phyloP scores from a whole-genome alignment of 2,329 filamentous ascomycete species.

The Xylariaceae sp. region DNA sequence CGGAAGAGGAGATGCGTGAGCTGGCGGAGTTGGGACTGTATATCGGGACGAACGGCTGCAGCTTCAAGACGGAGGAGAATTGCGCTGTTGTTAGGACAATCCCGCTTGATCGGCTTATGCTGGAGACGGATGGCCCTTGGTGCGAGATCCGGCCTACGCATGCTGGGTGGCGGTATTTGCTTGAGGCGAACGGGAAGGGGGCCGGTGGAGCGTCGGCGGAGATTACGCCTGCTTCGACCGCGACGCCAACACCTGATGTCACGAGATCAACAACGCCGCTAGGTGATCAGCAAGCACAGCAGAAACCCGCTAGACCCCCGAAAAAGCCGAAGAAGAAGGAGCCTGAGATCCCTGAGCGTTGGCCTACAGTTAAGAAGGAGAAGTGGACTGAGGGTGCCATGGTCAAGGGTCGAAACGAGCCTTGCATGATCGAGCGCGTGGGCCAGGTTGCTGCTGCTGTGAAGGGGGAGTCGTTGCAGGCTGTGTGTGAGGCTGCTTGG shows the following conservation, averaged over 20 bases:
- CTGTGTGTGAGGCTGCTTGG: slow-evolving; percentile 85
- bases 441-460: slow-evolving; percentile 85
- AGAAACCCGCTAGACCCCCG: slow-evolving; percentile 15
- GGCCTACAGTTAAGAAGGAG: slow-evolving; percentile 90
- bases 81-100: slow-evolving; percentile 78
- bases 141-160: slow-evolving; percentile 91
- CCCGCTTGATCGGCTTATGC: slow-evolving; percentile 75
- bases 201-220: slow-evolving; percentile 4
- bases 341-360: slow-evolving; percentile 65
- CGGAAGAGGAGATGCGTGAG: slow-evolving; percentile 75
- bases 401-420: slow-evolving; percentile 94
- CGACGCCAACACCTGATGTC: slow-evolving; percentile 21
- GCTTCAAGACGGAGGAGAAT: slow-evolving; percentile 91
- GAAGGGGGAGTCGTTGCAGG: slow-evolving; percentile 73
- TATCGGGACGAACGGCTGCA: slow-evolving; percentile 95
- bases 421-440: slow-evolving; percentile 79
- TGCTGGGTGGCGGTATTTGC: slow-evolving; percentile 70
- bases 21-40: slow-evolving; percentile 78
- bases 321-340: slow-evolving; percentile 56
- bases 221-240: slow-evolving; percentile 10
- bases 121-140: slow-evolving; percentile 97
- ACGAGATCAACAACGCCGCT: slow-evolving; percentile 12
- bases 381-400: slow-evolving; percentile 83
- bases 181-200: slow-evolving; percentile 34
- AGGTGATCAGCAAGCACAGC: slow-evolving; percentile 12